A percentile compares a stretch with the other conserved stretches of the same genome.
phyloP scores from a whole-genome alignment of 2,329 filamentous ascomycete species.

The Cephalotrichum gorgonifer region DNA sequence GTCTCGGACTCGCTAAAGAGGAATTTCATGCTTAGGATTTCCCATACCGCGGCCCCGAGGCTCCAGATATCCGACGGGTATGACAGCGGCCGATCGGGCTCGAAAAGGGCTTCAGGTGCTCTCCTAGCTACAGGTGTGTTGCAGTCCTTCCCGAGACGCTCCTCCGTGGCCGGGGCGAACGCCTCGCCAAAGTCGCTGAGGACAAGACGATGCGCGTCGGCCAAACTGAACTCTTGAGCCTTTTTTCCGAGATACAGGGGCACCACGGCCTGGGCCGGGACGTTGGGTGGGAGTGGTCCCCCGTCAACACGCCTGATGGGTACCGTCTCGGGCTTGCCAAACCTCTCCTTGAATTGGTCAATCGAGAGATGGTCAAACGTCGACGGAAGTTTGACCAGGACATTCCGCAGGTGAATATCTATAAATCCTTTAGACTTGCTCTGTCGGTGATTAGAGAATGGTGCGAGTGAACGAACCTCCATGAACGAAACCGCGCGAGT shows the following conservation, averaged over 20 bases:
- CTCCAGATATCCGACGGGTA: constrained; percentile 12
- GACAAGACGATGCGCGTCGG: constrained; percentile 15
- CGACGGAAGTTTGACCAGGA: constrained; percentile 7
- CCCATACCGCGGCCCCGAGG: constrained; percentile 12
- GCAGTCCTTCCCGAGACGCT: constrained; percentile 13
- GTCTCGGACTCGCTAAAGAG: constrained; percentile 11
- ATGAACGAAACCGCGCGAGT: background rate
- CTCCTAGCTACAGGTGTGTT: constrained; percentile 9
- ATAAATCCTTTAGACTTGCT: background rate
- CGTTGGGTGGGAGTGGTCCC: constrained; percentile 14
- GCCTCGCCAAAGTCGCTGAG: constrained; percentile 24
- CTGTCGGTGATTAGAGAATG: background rate
- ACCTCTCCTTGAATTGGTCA: constrained; percentile 18
- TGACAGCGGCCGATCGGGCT: constrained; percentile 4
- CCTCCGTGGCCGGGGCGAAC: constrained; percentile 14
- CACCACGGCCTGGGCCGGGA: constrained; percentile 14
- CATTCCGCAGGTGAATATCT: constrained; percentile 17
- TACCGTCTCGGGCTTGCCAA: constrained; percentile 17
- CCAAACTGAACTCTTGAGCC: constrained; percentile 15
- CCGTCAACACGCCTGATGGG: constrained; percentile 14
- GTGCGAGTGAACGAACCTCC: background rate
- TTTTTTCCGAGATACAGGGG: constrained; percentile 15
- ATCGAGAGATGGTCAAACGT: constrained; percentile 16
- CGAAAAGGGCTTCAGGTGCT: constrained; percentile 6
- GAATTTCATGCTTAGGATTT: constrained; percentile 13